Conservation (phyloP, 148 eudicot species). For the Selenicereus undatus region DNA sequence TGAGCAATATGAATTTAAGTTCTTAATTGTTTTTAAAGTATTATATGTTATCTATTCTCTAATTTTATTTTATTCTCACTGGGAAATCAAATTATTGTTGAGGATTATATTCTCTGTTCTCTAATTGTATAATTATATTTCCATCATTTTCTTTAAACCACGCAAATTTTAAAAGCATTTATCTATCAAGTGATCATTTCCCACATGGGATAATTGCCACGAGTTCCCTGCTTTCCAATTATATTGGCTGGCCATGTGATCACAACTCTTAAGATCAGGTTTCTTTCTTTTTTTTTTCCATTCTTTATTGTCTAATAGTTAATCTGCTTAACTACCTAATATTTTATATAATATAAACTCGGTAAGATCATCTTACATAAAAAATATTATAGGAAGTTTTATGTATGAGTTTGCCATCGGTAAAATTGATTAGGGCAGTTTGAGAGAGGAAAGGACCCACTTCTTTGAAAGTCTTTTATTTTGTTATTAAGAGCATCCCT, state of each 20-base stretch:
- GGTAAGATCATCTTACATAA: too few species aligned
- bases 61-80: neutral
- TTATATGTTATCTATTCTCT: neutral
- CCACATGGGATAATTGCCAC: neutral
- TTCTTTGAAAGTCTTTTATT: too few species aligned
- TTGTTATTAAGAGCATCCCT: too few species aligned
- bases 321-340: neutral
- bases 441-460: too few species aligned
- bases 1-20: neutral
- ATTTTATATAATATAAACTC: too few species aligned
- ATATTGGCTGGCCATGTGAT: conserved; percentile 6
- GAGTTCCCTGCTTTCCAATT: neutral
- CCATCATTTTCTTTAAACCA: neutral
- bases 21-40: neutral
- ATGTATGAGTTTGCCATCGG: too few species aligned
- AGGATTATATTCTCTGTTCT: neutral
- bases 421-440: too few species aligned
- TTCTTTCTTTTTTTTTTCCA: too few species aligned
- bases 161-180: neutral
- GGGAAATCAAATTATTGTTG: neutral
- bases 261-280: too few species aligned
- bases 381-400: too few species aligned
- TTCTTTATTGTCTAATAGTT: neutral
- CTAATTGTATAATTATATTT: neutral
- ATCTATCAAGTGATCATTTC: neutral